Conservation (phyloP, 495 filamentous ascomycete genomes). For the Glonium stellatum region DNA sequence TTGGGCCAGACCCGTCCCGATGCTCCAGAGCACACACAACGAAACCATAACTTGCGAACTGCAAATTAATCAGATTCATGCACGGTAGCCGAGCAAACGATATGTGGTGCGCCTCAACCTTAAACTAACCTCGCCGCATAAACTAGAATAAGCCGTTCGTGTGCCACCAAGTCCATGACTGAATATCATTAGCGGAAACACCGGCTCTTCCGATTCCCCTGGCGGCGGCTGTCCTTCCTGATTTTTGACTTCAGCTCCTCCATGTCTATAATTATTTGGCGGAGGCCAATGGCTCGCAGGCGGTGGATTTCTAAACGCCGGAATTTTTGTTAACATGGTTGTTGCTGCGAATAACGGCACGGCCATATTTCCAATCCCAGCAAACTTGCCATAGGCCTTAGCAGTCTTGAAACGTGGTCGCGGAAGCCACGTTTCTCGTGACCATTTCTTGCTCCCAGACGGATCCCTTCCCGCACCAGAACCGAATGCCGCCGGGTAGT, state of each 20-base stretch:
- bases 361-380: slow-evolving; percentile 39
- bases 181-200: slow-evolving; percentile 41
- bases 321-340: slow-evolving; percentile 52
- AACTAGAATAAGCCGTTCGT: slow-evolving; percentile 38
- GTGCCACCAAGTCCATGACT: slow-evolving; percentile 44
- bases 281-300: slow-evolving; percentile 41
- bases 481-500: slow-evolving; percentile 34
- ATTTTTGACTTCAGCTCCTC: slow-evolving; percentile 31
- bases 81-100: no score
- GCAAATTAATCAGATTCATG: no score
- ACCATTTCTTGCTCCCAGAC: slow-evolving; percentile 34
- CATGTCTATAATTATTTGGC: slow-evolving; percentile 21
- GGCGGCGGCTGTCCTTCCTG: slow-evolving; percentile 25
- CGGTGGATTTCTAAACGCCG: slow-evolving; percentile 48
- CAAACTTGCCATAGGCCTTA: slow-evolving; percentile 49
- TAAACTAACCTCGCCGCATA: slow-evolving; percentile 35
- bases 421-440: slow-evolving; percentile 49
- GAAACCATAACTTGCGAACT: slow-evolving; percentile 44
- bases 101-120: no score
- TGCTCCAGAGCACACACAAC: slow-evolving; percentile 43
- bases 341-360: slow-evolving; percentile 43
- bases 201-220: slow-evolving; percentile 30
- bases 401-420: slow-evolving; percentile 43
- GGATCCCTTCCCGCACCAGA: slow-evolving; percentile 20
- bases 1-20: slow-evolving; percentile 40